phyloP scores from a whole-genome alignment of 208 protist species.

The Trypanosoma lewisi region DNA sequence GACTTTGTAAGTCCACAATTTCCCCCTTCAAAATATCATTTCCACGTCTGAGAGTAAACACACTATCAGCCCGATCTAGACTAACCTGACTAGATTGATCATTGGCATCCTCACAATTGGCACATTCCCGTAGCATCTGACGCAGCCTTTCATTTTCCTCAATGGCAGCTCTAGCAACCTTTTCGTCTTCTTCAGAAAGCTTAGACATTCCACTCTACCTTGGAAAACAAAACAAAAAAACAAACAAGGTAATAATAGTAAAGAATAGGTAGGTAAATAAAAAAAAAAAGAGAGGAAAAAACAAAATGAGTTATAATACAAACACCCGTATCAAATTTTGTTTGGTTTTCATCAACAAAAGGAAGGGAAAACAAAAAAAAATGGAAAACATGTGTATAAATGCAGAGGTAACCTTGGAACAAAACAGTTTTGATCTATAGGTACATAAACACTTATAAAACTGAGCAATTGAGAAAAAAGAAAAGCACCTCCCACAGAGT shows the following conservation, averaged over 20 bases:
- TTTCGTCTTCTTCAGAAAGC: slow-evolving; percentile 22
- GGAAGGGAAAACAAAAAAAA: slow-evolving; percentile 9
- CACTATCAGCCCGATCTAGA: slow-evolving; percentile 14
- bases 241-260: slow-evolving; percentile 18
- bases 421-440: too few relatives aligned
- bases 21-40: slow-evolving; percentile 59
- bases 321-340: too few relatives aligned
- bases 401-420: slow-evolving; percentile 17
- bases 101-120: neutral
- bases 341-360: too few relatives aligned
- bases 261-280: slow-evolving; percentile 1
- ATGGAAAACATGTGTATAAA: slow-evolving; percentile 13
- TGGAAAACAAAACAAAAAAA: slow-evolving; percentile 7
- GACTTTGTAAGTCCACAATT: slow-evolving; percentile 47
- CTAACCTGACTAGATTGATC: slow-evolving; percentile 1
- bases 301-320: too few relatives aligned
- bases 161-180: slow-evolving; percentile 23
- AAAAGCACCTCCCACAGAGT: neutral
- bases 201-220: slow-evolving; percentile 11
- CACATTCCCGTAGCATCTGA: slow-evolving; percentile 9
- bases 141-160: slow-evolving; percentile 27
- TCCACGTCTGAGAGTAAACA: slow-evolving; percentile 32
- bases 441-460: slow-evolving; percentile 2
- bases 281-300: slow-evolving; percentile 12
- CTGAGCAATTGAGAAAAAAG: neutral